Evolutionary conservation across 768 basidiomycete genomes (phyloP).

Genomic region (Baorangia bicolor): DNA sequence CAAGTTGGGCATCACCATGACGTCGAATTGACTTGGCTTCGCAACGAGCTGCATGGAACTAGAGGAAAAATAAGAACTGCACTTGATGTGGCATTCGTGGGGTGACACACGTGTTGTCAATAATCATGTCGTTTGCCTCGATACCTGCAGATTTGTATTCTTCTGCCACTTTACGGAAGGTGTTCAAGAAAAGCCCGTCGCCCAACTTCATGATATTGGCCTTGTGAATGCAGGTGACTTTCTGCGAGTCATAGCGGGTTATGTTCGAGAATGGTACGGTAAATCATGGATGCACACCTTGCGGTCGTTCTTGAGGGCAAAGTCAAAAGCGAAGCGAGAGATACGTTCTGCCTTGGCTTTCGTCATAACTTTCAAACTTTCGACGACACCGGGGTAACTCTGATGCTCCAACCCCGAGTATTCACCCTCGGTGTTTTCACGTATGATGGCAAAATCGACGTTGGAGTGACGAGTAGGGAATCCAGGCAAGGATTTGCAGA

Average conservation of each 20-base stretch:
- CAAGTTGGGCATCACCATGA: constrained; percentile 98
- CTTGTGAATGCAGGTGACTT: constrained; percentile 99
- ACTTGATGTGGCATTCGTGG: not conserved
- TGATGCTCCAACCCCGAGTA: constrained; percentile 99
- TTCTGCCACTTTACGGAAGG: constrained; percentile 94
- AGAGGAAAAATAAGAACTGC: constrained; percentile 4
- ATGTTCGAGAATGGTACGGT: not conserved
- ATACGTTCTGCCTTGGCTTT: constrained; percentile 95
- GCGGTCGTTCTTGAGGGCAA: constrained; percentile 96
- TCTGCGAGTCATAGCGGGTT: constrained; percentile 46
- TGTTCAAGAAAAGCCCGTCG: constrained; percentile 98
- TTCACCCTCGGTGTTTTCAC: constrained; percentile 99
- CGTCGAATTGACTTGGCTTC: constrained; percentile 94
- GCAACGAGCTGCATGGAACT: constrained; percentile 99
- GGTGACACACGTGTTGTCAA: constrained; percentile 86
- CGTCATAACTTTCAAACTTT: constrained; percentile 96
- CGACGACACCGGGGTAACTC: constrained; percentile 97
- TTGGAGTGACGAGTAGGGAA: constrained; percentile 94
- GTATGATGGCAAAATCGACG: constrained; percentile 98
- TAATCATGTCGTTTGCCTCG: constrained; percentile 96
- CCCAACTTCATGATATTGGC: constrained; percentile 99
- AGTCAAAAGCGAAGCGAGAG: constrained; percentile 96
- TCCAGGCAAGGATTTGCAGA: constrained; percentile 97
- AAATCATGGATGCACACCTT: constrained; percentile 55
- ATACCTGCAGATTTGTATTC: constrained; percentile 95